These are phyloP conservation scores for Nemania diffusa DNA, from an alignment of 2,329 filamentous ascomycete genomes.

Conservation along the genomic window DNA sequence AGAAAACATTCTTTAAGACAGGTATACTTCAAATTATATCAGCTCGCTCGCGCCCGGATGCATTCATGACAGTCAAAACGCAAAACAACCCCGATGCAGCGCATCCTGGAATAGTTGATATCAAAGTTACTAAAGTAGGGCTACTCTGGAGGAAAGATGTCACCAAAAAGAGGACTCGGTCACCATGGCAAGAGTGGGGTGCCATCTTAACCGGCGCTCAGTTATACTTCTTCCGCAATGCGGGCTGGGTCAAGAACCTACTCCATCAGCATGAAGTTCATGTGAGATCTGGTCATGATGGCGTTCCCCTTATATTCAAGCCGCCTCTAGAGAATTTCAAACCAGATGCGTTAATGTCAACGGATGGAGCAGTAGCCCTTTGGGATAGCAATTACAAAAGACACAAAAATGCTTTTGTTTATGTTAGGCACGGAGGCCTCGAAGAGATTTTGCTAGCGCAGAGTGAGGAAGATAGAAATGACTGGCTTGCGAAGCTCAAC, in stretches of 20 bases:
- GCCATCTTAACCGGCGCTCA: conserved; percentile 96
- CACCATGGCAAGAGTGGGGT: conserved; percentile 99
- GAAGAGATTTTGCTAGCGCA: conserved; percentile 94
- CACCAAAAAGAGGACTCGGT: conserved; percentile 93
- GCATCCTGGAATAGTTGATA: conserved; percentile 92
- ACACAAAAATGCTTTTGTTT: conserved; percentile 94
- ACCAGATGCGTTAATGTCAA: conserved; percentile 92
- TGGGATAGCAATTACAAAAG: conserved; percentile 89
- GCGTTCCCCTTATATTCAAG: conserved; percentile 85
- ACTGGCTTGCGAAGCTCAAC: conserved; percentile 96
- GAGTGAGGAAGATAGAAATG: conserved; percentile 90
- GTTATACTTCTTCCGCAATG: conserved; percentile 95
- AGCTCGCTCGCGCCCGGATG: conserved; percentile 89
- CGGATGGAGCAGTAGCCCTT: conserved; percentile 89
- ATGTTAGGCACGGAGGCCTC: conserved; percentile 84
- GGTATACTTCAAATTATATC: conserved; percentile 96
- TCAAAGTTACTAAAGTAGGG: conserved; percentile 96
- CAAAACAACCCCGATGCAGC: conserved; percentile 86
- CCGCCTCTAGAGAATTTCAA: conserved; percentile 93
- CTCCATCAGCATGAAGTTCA: conserved; percentile 89
- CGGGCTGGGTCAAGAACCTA: conserved; percentile 88
- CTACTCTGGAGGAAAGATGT: conserved; percentile 92
- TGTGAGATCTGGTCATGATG: conserved; percentile 78
- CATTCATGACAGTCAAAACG: conserved; percentile 90
- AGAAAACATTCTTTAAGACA: conserved; percentile 89